Conservation (phyloP, 73 alveolate genomes). For the Effrenium voratum region DNA sequence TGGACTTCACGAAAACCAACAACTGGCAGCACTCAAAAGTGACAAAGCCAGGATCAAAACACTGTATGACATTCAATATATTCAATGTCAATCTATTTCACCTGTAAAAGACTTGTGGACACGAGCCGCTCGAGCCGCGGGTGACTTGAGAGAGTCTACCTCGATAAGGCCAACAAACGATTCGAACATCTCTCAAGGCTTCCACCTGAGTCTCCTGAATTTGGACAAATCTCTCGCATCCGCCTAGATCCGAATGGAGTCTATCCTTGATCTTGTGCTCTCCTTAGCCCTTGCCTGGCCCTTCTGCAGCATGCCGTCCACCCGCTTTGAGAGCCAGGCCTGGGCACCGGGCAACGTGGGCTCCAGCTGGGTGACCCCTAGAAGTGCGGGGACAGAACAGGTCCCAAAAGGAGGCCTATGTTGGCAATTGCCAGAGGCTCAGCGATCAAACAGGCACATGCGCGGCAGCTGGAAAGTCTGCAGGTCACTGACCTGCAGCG, state of each 20-base stretch:
- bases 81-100: no score
- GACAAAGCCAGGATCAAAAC: neutral
- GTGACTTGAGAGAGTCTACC: no score
- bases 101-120: no score
- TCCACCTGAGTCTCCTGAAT: neutral
- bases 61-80: neutral
- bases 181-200: neutral
- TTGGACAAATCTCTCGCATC: neutral
- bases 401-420: no score
- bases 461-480: no score
- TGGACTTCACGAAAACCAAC: constrained; percentile 96
- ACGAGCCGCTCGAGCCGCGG: no score
- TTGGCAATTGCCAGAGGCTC: no score
- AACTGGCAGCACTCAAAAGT: constrained; percentile 61
- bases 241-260: neutral
- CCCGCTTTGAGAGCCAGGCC: constrained; percentile 96
- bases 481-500: no score
- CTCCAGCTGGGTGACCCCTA: no score
- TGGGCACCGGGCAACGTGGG: neutral
- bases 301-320: constrained; percentile 97
- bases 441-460: no score
- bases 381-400: no score
- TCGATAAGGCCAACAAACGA: neutral
- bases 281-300: constrained; percentile 68
- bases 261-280: neutral